Evolutionary conservation across 352 stramenopile species (phyloP).

Genomic region (Aphanomyces cochlioides): DNA sequence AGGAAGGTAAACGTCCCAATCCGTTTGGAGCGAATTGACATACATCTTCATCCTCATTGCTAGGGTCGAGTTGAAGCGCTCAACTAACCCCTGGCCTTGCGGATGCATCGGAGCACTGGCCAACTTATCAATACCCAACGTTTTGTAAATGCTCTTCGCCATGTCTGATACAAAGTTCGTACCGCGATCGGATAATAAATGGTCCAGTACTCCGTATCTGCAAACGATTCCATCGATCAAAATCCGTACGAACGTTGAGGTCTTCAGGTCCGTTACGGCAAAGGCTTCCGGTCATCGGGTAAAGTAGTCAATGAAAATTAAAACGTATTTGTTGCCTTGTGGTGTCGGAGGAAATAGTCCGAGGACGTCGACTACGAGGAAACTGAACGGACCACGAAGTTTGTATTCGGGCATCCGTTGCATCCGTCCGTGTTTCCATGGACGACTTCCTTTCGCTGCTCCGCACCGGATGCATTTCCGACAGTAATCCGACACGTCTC

Average conservation of each 20-base stretch:
- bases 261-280: not conserved
- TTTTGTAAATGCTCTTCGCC: not conserved
- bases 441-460: not conserved
- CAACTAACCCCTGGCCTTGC: constrained; percentile 1
- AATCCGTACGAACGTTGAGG: not conserved
- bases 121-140: not conserved
- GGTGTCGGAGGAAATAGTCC: not conserved
- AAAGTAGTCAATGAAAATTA: not conserved
- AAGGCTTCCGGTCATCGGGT: not conserved
- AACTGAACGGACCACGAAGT: not conserved
- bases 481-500: not conserved
- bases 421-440: not conserved
- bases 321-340: not conserved
- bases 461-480: not conserved
- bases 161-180: not conserved
- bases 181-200: not conserved
- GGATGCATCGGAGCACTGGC: not conserved
- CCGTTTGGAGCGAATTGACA: not conserved
- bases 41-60: not conserved
- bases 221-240: not conserved
- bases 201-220: not conserved
- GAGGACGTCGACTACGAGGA: not conserved
- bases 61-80: constrained; percentile 1
- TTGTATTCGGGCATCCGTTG: not conserved
- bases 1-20: not conserved